Percentiles rank a stretch among this genome's conserved stretches.
Conservation (phyloP, 192 early-diverging fungal genomes). For the Gryganskiella cystojenkinii region DNA sequence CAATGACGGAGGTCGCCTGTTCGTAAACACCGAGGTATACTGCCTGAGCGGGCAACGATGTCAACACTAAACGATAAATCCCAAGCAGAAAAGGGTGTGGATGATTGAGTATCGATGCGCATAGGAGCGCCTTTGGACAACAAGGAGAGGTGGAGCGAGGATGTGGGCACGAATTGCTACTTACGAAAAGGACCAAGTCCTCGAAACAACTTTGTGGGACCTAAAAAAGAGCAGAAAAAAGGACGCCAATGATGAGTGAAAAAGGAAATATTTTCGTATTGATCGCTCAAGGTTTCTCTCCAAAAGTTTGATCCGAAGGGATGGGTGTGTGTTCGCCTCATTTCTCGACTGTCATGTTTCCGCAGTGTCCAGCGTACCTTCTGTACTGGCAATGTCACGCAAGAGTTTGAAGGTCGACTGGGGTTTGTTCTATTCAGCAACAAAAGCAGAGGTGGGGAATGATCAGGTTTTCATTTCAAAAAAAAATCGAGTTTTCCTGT, state of each 20-base stretch:
- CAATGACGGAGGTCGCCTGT: constrained; percentile 42
- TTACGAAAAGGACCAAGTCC: constrained; percentile 49
- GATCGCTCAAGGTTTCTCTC: neutral
- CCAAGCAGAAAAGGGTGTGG: neutral
- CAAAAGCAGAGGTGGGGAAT: neutral
- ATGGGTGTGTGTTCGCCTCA: no score
- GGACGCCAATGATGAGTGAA: neutral
- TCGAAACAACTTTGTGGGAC: constrained; percentile 47
- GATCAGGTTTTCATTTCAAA: no score
- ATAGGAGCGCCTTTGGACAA: no score
- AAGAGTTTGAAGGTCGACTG: constrained; percentile 48
- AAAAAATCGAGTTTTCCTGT: no score
- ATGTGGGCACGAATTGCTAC: no score
- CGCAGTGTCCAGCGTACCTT: constrained; percentile 12
- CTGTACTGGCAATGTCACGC: constrained; percentile 47
- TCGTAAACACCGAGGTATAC: constrained; percentile 52
- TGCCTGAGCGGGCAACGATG: constrained; percentile 42
- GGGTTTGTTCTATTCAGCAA: constrained; percentile 25
- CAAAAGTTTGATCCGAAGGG: neutral
- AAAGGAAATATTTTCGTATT: neutral
- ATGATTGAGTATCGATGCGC: no score
- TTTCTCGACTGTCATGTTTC: no score
- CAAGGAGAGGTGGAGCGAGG: no score
- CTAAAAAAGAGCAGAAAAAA: constrained; percentile 3
- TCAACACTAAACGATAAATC: constrained; percentile 23